Base-by-base conservation (phyloP, 495 filamentous ascomycete species). In the Xylaria telfairii region DNA sequence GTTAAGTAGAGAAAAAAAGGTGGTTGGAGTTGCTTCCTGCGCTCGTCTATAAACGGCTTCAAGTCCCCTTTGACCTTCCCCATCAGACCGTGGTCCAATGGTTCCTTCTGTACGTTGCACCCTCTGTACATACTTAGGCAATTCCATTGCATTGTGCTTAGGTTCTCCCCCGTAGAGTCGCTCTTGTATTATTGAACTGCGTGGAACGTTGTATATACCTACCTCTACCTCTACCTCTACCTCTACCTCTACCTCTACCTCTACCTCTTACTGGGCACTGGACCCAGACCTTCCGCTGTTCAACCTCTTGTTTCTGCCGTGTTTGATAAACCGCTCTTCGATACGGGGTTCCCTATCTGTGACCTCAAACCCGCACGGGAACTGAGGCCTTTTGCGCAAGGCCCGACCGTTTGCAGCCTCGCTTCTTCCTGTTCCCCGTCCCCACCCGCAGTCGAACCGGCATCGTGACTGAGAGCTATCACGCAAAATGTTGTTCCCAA, bases 401-500 rank as follows among this genome's bases (percentile, higher is more conserved):
- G 37, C 32, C 7, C 17, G 1, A 30, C 10, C 28, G 21, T 37
- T 37, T 59, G 54, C 17, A n/a, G 6, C 53, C 28, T 57, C 30
- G 15, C 42, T 64, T 34, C 56, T 26, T 39, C 37, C 57, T 24
- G 10, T 24, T 34, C 9, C 24, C 26, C 32, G 2, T 46, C n/a
- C n/a, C n/a, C n/a, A n/a, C n/a, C n/a, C n/a, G n/a, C n/a, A n/a
- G n/a, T n/a, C 24, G 19, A 65, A 15, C 19, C 7, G 21, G 19
- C 15, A 26, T 8, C 32, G 39, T 3, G 44, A 41, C 12, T 28
- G 30, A 54, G 42, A 3, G 8, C 21, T 71, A 67, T 68, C 19
- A 57, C 49, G 42, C 34, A 73, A 53, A 54, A 79, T 77, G 75
- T 46, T 71, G 17, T 64, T 72, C 65, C 62, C 73, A 41, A 30